A percentile compares a stretch with the other conserved stretches of the same genome.
Evolutionary conservation across 2,329 filamentous ascomycete species (phyloP).

Genomic region (Hymenoscyphus occultus): DNA sequence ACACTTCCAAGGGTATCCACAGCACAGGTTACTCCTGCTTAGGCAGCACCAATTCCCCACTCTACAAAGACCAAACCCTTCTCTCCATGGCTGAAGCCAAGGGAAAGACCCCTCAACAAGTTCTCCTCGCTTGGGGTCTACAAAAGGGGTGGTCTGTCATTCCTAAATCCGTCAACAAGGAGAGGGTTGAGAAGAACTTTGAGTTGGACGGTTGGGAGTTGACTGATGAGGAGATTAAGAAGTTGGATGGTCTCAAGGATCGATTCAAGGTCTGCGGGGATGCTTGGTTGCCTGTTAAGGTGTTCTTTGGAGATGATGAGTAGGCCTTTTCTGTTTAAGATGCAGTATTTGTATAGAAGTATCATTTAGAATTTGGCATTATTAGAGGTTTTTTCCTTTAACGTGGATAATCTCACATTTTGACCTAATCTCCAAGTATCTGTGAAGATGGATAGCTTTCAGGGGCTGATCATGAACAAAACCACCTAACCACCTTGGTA

Average conservation of each 20-base stretch:
- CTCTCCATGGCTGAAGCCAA: slow-evolving; percentile 61
- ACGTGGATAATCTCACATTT: too few relatives aligned
- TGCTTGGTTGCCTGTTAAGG: slow-evolving; percentile 69
- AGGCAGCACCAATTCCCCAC: slow-evolving; percentile 66
- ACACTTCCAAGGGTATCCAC: slow-evolving; percentile 71
- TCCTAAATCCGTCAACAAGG: slow-evolving; percentile 75
- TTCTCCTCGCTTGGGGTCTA: slow-evolving; percentile 76
- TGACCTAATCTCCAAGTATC: too few relatives aligned
- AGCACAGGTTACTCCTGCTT: slow-evolving; percentile 72
- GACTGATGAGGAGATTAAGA: slow-evolving; percentile 67
- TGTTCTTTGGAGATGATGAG: slow-evolving; percentile 83
- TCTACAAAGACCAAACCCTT: slow-evolving; percentile 65
- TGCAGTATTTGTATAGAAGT: neutral
- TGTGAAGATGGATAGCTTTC: too few relatives aligned
- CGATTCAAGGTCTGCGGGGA: slow-evolving; percentile 83
- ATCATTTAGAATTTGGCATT: neutral
- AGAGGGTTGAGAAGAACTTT: slow-evolving; percentile 73
- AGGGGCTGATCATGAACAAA: too few relatives aligned
- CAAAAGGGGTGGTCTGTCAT: slow-evolving; percentile 80
- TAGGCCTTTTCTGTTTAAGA: slow-evolving; percentile 40
- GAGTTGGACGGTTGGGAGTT: slow-evolving; percentile 71
- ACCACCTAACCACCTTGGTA: too few relatives aligned
- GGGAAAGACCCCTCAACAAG: slow-evolving; percentile 70
- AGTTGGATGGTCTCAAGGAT: slow-evolving; percentile 46
- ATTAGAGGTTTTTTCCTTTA: too few relatives aligned